These are phyloP conservation scores for Penicillium silybi DNA, from an alignment of 495 filamentous ascomycete species.

Conservation along the genomic window DNA sequence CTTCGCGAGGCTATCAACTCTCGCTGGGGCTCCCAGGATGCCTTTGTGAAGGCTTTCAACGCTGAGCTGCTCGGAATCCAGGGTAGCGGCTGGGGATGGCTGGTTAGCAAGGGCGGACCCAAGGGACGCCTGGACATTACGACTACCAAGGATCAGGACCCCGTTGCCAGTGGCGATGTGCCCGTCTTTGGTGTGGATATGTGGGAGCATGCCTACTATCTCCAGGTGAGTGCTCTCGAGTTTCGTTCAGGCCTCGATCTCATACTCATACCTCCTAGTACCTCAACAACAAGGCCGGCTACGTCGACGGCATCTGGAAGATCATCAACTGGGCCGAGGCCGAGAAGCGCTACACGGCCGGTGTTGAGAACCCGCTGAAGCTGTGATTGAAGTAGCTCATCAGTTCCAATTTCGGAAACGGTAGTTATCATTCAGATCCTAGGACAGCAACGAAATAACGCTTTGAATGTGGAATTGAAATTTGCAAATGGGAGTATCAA, in stretches of 20 bases:
- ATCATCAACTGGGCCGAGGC: slow-evolving; percentile 93
- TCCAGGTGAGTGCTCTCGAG: slow-evolving; percentile 35
- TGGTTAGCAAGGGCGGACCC: slow-evolving; percentile 66
- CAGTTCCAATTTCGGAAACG: too few species aligned
- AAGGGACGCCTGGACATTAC: slow-evolving; percentile 64
- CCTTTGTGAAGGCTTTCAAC: slow-evolving; percentile 65
- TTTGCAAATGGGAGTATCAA: neutral
- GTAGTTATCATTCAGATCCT: neutral
- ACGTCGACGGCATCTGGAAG: slow-evolving; percentile 91
- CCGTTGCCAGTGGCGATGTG: slow-evolving; percentile 68
- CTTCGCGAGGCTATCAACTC: slow-evolving; percentile 58
- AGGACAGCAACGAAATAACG: neutral
- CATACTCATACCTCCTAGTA: slow-evolving; percentile 54
- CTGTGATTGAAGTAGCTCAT: slow-evolving; percentile 4
- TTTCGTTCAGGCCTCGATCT: neutral
- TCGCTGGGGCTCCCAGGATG: slow-evolving; percentile 66
- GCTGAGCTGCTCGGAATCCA: slow-evolving; percentile 76
- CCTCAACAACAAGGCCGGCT: slow-evolving; percentile 93
- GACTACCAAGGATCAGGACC: slow-evolving; percentile 85
- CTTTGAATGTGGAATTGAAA: slow-evolving; percentile 8
- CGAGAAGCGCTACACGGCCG: slow-evolving; percentile 65
- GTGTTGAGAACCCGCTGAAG: slow-evolving; percentile 27
- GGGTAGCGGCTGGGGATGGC: slow-evolving; percentile 92
- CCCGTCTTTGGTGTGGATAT: slow-evolving; percentile 91
- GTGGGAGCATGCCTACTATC: slow-evolving; percentile 87